Base-by-base conservation (phyloP, 305 asterid genomes). In the Caryopteris hybrid region DNA sequence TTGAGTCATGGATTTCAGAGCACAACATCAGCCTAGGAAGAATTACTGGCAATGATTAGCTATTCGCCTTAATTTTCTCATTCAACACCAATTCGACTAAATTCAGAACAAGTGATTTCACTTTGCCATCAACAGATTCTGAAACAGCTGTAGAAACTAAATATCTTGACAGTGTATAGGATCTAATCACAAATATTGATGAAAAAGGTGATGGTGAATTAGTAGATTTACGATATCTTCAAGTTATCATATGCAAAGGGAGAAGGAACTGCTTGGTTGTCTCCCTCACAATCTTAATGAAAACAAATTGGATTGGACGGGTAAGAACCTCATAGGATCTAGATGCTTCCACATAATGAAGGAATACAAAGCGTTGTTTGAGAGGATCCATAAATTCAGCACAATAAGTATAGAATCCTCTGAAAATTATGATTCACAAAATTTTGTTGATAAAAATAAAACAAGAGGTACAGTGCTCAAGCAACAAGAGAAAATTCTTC, bases 311-410 rank as follows among this genome's bases (percentile, higher is more conserved):
- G 66, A 47, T 17, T 11, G 53, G 73, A 31, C 46, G 3, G 79
- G 76, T n/a, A n/a, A n/a, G n/a, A n/a, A n/a, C n/a, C n/a, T n/a
- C n/a, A n/a, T n/a, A n/a, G n/a, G n/a, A n/a, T n/a, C n/a, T n/a
- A n/a, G n/a, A n/a, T n/a, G 84, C 78, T 82, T 79, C 57, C 87
- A 82, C 74, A 77, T 83, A 3, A 83, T 79, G 56, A 81, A 82
- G 74, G 84, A 82, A 45, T 82, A 77, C 22, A 83, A 82, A 17
- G 72, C 76, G 9, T 53, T 79, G 74, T 74, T 79, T n/a, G 80
- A 74, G 65, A 77, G 84, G 43, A 77, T 74, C 25, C 77, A n/a
- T 17, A 76, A 61, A 2, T 60, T 55, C 23, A 67, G 58, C 36
- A 8, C 76, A 18, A 56, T 45, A 38, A 31, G 62, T 31, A 43